Evolutionary conservation across 352 stramenopile species (phyloP).

Genomic region (Elongisporangium prolatum): DNA sequence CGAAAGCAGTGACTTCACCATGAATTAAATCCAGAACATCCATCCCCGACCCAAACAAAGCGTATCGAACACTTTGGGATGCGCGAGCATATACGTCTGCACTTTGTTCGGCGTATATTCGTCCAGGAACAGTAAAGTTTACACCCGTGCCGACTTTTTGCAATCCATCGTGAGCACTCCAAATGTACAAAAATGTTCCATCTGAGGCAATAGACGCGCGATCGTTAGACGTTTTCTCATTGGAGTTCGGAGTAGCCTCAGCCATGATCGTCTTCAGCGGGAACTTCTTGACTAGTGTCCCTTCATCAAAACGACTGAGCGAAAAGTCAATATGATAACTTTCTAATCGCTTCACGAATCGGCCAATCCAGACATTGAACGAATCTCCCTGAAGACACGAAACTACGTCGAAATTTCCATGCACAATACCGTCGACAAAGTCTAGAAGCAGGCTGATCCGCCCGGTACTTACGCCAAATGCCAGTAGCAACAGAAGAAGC

Average conservation of each 20-base stretch:
- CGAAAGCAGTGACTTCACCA: background rate
- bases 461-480: constrained; percentile 53
- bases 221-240: constrained; percentile 8
- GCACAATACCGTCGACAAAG: constrained; percentile 32
- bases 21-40: background rate
- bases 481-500: constrained; percentile 41
- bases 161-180: constrained; percentile 36
- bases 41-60: background rate
- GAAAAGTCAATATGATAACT: constrained; percentile 49
- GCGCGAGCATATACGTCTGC: background rate
- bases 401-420: background rate
- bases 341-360: constrained; percentile 40
- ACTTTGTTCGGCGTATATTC: constrained; percentile 45
- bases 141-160: constrained; percentile 63
- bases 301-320: constrained; percentile 43
- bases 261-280: constrained; percentile 36
- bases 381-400: constrained; percentile 15
- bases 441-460: constrained; percentile 43
- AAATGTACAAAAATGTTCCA: constrained; percentile 65
- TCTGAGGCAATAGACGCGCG: constrained; percentile 43
- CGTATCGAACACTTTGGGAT: background rate
- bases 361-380: constrained; percentile 33
- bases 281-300: constrained; percentile 35
- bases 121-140: constrained; percentile 69
- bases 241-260: background rate